Evolutionary conservation across 1,139 yeast species (phyloP).

Genomic region (Yamadazyma mexicana): DNA sequence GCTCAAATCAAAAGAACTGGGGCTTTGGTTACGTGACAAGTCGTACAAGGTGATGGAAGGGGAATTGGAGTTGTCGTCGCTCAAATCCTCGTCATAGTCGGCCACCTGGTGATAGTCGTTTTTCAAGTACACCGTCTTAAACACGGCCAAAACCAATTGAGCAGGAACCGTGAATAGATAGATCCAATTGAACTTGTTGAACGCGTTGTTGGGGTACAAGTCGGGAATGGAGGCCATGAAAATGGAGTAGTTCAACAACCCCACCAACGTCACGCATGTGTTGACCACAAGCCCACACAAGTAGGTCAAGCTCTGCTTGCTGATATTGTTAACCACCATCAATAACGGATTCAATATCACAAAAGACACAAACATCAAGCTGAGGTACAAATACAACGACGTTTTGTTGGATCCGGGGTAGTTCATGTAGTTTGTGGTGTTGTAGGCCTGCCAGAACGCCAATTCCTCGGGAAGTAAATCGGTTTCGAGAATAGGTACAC

Average conservation of each 20-base stretch:
- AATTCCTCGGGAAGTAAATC: constrained; percentile 70
- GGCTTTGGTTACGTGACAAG: constrained; percentile 18
- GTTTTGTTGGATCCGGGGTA: constrained; percentile 49
- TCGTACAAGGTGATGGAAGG: constrained; percentile 45
- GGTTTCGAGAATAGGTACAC: constrained; percentile 73
- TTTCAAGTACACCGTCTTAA: constrained; percentile 13
- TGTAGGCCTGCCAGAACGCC: constrained; percentile 74
- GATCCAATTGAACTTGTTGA: constrained; percentile 63
- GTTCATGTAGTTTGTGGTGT: constrained; percentile 76
- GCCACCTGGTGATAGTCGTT: constrained; percentile 11
- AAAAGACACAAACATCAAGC: constrained; percentile 45
- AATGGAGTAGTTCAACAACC: constrained; percentile 58
- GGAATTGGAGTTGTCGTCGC: constrained; percentile 29
- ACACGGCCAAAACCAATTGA: constrained; percentile 55
- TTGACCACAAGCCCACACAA: constrained; percentile 58
- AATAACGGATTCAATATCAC: constrained; percentile 68
- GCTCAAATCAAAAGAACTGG: constrained; percentile 15
- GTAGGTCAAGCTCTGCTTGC: constrained; percentile 49
- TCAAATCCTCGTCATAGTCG: constrained; percentile 22
- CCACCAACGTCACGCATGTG: constrained; percentile 42
- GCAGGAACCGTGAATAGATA: constrained; percentile 51
- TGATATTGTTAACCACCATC: constrained; percentile 61
- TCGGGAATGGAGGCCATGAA: constrained; percentile 61
- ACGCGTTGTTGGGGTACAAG: constrained; percentile 77
- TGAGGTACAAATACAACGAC: constrained; percentile 61